phyloP scores from a whole-genome alignment of 1,139 yeast species.

The Pneumocystis murina region DNA sequence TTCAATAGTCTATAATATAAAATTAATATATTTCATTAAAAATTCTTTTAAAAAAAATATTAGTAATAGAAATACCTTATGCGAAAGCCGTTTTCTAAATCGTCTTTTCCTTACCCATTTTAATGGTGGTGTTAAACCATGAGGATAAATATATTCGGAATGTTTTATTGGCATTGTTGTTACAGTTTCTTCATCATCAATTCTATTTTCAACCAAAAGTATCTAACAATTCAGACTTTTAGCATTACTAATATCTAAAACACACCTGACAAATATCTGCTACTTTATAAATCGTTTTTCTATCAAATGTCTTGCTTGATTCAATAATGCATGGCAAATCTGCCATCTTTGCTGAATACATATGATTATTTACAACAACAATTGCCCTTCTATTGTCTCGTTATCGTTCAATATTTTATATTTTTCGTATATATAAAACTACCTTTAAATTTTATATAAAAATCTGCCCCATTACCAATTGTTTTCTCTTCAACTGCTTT shows the following conservation, averaged over 20 bases:
- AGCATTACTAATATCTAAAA: neutral
- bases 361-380: conserved; percentile 36
- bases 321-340: conserved; percentile 84
- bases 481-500: conserved; percentile 14
- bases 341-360: conserved; percentile 74
- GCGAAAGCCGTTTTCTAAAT: conserved; percentile 37
- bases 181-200: conserved; percentile 42
- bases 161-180: conserved; percentile 27
- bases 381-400: conserved; percentile 70
- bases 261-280: conserved; percentile 44
- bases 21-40: neutral
- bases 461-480: conserved; percentile 53
- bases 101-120: conserved; percentile 39
- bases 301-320: conserved; percentile 75
- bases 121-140: conserved; percentile 74
- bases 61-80: conserved; percentile 17
- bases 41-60: neutral
- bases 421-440: neutral
- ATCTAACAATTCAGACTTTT: conserved; percentile 35
- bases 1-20: conserved; percentile 29
- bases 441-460: conserved; percentile 33
- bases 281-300: conserved; percentile 75
- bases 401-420: conserved; percentile 22
- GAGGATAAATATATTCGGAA: conserved; percentile 34
- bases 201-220: conserved; percentile 53